phyloP scores from a whole-genome alignment of 495 filamentous ascomycete genomes.

The Pyrenula aspistea region DNA sequence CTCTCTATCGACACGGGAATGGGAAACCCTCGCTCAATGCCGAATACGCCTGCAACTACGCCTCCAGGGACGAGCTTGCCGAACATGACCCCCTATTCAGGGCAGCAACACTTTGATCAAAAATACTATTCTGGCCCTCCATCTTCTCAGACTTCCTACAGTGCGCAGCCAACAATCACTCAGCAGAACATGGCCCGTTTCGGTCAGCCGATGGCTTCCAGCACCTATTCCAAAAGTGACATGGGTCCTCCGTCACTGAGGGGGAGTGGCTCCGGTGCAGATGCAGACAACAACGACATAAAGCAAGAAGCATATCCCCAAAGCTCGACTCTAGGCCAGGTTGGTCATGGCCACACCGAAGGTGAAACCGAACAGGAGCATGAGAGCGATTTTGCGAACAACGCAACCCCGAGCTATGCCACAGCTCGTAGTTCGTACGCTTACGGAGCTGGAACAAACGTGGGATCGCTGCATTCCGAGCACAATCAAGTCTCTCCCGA shows the following conservation, averaged over 20 bases:
- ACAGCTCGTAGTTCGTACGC: neutral
- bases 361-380: constrained; percentile 69
- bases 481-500: constrained; percentile 76
- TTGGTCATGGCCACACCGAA: constrained; percentile 35
- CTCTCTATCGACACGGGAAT: constrained; percentile 78
- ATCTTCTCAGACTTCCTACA: constrained; percentile 56
- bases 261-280: constrained; percentile 35
- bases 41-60: constrained; percentile 86
- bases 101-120: constrained; percentile 57
- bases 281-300: constrained; percentile 51
- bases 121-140: constrained; percentile 74
- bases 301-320: constrained; percentile 56
- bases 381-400: constrained; percentile 73
- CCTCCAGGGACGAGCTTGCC: constrained; percentile 70
- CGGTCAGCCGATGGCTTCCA: constrained; percentile 38
- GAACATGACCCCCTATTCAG: constrained; percentile 65
- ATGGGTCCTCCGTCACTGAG: constrained; percentile 79
- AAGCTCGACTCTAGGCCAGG: constrained; percentile 33
- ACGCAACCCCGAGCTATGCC: constrained; percentile 15
- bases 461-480: constrained; percentile 32
- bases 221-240: constrained; percentile 72
- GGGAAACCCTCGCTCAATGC: constrained; percentile 77
- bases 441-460: neutral
- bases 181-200: constrained; percentile 64
- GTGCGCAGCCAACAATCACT: constrained; percentile 45